Evolutionary conservation across 2,329 filamentous ascomycete species (phyloP), one percentile per base, ranked within the genome.

Genomic region (Talaromyces sp.): DNA sequence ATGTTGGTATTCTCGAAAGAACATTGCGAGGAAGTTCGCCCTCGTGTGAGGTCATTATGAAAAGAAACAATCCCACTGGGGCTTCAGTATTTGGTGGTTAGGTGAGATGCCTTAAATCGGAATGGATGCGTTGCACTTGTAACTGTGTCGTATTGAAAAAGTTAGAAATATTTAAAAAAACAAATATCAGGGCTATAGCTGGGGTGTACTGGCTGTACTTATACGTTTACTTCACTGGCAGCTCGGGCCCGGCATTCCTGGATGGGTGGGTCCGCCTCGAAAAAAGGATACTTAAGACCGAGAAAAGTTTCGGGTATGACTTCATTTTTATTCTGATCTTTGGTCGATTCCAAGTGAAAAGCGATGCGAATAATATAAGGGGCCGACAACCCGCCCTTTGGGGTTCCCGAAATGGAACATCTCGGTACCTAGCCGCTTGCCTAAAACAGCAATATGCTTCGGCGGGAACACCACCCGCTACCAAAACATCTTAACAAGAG

Each of bases 401-500:
- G 53, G 53, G n/a, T 38, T 24, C 53, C 27, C 53, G 27, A 55
- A 55, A 11, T 14, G 53, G 31, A 35, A 38, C 7, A n/a, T 35
- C 29, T 35, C 29, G 43, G 21, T 41, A 38, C 17, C 35, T 57
- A 56, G 57, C 35, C 49, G 53, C 5, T 46, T 58, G 31, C 61
- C 55, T n/a, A 51, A 62, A 60, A 29, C 6, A 58, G 61, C 27
- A 60, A 62, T 35, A 62, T 62, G 61, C 61, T 60, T 57, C 61
- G 61, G 54, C 55, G 60, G 17, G 35, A 8, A 27, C 24, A 21
- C 27, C 5, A 17, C 17, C 24, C 17, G 49, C 49, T 52, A 52
- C 27, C 21, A 52, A 52, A n/a, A 1, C 17, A 52, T 11, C 14
- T 14, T 19, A 52, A 29, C 24, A n/a, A 46, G n/a, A 11, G 43